A percentile compares a stretch with the other conserved stretches of the same genome.
These are phyloP conservation scores for Fusarium ambrosium DNA, from an alignment of 2,329 filamentous ascomycete species.

Conservation along the genomic window DNA sequence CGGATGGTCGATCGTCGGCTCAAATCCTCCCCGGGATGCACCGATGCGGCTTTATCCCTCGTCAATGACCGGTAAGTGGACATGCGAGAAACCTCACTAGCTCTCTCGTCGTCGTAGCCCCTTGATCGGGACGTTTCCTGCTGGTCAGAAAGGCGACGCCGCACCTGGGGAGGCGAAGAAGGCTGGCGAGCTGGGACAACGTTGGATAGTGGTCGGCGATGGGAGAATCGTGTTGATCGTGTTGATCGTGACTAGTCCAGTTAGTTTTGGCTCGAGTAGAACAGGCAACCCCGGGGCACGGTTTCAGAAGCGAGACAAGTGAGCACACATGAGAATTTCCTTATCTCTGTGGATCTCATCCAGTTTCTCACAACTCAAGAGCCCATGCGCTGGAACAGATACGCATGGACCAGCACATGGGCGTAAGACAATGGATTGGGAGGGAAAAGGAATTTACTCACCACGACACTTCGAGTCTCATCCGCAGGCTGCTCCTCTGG, in stretches of 20 bases:
- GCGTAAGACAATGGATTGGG: slow-evolving; percentile 19
- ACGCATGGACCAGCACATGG: slow-evolving; percentile 23
- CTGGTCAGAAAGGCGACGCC: slow-evolving; percentile 70
- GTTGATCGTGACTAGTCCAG: slow-evolving; percentile 62
- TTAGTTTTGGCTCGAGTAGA: slow-evolving; percentile 34
- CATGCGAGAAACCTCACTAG: slow-evolving; percentile 57
- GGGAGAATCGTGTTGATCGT: slow-evolving; percentile 60
- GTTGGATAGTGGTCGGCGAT: slow-evolving; percentile 68
- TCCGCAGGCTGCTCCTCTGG: slow-evolving; percentile 52
- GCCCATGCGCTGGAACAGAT: slow-evolving; percentile 10
- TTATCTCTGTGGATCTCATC: slow-evolving; percentile 2
- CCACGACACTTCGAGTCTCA: slow-evolving; percentile 57
- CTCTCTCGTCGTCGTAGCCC: slow-evolving; percentile 61
- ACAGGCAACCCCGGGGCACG: slow-evolving; percentile 12
- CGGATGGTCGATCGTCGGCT: slow-evolving; percentile 54
- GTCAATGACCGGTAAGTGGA: slow-evolving; percentile 58
- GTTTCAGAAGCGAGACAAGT: slow-evolving; percentile 3
- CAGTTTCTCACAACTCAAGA: background rate
- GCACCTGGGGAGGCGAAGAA: slow-evolving; percentile 64
- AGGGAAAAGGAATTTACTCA: slow-evolving; percentile 55
- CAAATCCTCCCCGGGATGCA: slow-evolving; percentile 55
- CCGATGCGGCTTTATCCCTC: slow-evolving; percentile 59
- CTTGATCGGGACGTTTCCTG: slow-evolving; percentile 59
- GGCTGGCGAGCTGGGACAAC: slow-evolving; percentile 63
- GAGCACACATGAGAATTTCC: slow-evolving; percentile 1